Evolutionary conservation across 1,139 yeast genomes (phyloP).

Genomic region (Spathaspora sp.): DNA sequence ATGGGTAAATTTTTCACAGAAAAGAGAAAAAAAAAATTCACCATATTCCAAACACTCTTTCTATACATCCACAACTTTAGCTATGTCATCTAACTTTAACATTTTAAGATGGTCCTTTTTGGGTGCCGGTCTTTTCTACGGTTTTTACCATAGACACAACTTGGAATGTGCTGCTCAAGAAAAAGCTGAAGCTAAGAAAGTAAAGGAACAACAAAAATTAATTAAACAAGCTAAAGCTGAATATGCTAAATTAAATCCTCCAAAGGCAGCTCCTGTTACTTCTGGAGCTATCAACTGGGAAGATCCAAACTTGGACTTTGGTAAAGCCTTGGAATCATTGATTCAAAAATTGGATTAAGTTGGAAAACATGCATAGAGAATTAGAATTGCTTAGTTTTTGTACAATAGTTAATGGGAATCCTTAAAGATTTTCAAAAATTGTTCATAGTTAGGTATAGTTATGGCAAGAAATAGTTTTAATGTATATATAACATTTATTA

Average conservation of each 20-base stretch:
- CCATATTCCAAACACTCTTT: background rate
- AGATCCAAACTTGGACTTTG: conserved; percentile 89
- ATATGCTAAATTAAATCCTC: conserved; percentile 66
- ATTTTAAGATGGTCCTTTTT: conserved; percentile 92
- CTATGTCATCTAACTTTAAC: conserved; percentile 45
- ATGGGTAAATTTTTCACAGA: background rate
- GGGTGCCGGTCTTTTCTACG: conserved; percentile 87
- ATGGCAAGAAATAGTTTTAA: background rate
- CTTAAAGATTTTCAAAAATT: background rate
- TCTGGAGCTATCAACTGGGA: conserved; percentile 67
- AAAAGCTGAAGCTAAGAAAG: conserved; percentile 58
- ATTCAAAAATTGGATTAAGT: conserved; percentile 42
- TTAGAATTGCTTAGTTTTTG: conserved; percentile 2
- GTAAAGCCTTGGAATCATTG: conserved; percentile 45
- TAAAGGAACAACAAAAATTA: conserved; percentile 68
- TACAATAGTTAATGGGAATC: background rate
- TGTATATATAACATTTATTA: conserved; percentile 2
- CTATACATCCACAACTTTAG: background rate
- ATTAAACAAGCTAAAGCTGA: conserved; percentile 87
- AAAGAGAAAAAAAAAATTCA: conserved; percentile 9
- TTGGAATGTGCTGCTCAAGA: conserved; percentile 61
- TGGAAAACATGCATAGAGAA: background rate
- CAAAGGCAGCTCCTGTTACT: conserved; percentile 34
- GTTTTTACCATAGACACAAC: conserved; percentile 79
- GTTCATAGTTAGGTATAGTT: conserved; percentile 2